Evolutionary conservation across 139 green algal species (phyloP), one percentile per base, ranked within the genome.

Genomic region (Chlamydomonas schloesseri): DNA sequence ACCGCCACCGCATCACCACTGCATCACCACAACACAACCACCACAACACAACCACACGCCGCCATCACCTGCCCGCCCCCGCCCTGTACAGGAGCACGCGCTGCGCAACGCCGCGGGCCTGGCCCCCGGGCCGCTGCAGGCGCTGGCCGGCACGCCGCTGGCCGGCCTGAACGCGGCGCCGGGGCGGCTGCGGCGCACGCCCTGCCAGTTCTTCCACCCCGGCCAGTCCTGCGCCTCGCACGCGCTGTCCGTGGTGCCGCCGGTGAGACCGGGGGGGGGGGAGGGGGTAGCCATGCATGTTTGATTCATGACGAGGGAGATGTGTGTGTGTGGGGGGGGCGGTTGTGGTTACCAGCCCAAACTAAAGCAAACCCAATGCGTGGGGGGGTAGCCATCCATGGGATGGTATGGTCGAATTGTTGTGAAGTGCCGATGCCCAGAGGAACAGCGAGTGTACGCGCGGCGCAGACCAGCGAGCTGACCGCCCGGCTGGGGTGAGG

Each of bases 171-270:
- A 79, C 69, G 34, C 69, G 10, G 23, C 53, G 31, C 69, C 69
- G 42, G 81, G 81, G 33, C 81, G 53, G 13, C 50, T 80, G 50
- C 81, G 33, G 33, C 71, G 60, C 82, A 82, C 73, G 1, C 89
- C 89, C 28, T 92, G 89, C 77, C 75, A 84, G 55, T 92, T 90
- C 71, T 92, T 96, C 80, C 95, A 98, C 89, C 93, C 92, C 0
- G 92, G 91, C 10, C 87, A 94, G 84, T 89, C n/a, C 42, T 98
- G 96, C 86, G 57, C n/a, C 1, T 37, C 13, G 29, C 89, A 89
- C 28, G 84, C 76, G 36, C 0, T 74, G 53, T 57, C 74, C 28
- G 53, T 70, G 36, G 2, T 88, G 65, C 84, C 84, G 60, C 65
- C 72, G 64, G 81, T 87, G 55, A 17, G 42, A 11, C 21, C 3